Conservation (phyloP, 495 filamentous ascomycete genomes). For the Margaritispora aquatica region DNA sequence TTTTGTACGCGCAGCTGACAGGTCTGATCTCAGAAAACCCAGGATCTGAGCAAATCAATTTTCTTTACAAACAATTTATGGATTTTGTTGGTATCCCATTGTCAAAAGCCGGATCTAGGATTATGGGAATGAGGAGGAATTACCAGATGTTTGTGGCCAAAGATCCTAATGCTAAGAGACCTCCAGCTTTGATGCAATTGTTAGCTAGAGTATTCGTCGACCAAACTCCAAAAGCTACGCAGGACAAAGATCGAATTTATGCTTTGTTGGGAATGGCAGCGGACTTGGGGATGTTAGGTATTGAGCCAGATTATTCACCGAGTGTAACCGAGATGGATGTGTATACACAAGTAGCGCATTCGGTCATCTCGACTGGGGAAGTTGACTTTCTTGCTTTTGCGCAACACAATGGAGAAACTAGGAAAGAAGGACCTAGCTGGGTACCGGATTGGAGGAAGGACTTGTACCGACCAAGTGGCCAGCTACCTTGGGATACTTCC, state of each 20-base stretch:
- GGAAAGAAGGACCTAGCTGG: constrained; percentile 1
- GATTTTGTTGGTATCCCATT: background rate
- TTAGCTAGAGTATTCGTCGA: background rate
- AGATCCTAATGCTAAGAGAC: background rate
- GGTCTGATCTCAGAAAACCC: background rate
- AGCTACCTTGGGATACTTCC: constrained; percentile 2
- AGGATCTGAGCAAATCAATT: background rate
- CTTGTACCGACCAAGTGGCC: constrained; percentile 1
- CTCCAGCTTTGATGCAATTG: background rate
- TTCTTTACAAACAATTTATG: background rate
- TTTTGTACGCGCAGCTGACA: background rate
- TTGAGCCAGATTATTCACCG: background rate
- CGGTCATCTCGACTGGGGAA: constrained; percentile 1
- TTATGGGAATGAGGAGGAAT: background rate
- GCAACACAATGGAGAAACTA: background rate
- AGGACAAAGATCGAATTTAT: constrained; percentile 5
- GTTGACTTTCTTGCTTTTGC: constrained; percentile 3
- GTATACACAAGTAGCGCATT: background rate
- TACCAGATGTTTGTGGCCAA: background rate
- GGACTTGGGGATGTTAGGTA: background rate
- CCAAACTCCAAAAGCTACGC: background rate
- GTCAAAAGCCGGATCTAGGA: background rate
- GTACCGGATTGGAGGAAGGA: constrained; percentile 6
- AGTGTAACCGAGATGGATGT: background rate
- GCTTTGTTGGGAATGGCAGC: constrained; percentile 3